Conservation (phyloP, 768 basidiomycete genomes). For the Suillus fuscotomentosus region DNA sequence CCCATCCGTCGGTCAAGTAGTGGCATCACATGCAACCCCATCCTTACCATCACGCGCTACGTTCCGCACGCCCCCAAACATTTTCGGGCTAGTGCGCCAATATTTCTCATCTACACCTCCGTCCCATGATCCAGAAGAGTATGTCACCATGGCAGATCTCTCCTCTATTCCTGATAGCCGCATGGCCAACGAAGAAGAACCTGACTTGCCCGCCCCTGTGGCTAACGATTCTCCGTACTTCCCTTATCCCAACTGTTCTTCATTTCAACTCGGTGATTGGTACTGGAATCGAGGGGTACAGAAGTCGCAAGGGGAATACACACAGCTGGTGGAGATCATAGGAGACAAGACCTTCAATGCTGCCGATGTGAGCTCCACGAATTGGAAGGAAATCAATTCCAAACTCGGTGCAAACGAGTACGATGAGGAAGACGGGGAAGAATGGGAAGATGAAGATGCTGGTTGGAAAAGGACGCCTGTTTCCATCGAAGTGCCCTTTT, state of each 20-base stretch:
- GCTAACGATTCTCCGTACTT: background rate
- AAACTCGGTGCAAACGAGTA: background rate
- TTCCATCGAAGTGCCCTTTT: conserved; percentile 13
- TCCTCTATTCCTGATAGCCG: background rate
- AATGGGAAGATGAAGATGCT: conserved; percentile 9
- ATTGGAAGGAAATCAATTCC: conserved; percentile 4
- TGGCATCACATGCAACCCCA: background rate
- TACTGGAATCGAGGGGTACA: background rate
- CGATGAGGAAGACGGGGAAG: background rate
- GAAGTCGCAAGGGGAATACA: background rate
- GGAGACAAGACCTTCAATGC: background rate
- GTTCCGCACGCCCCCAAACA: background rate
- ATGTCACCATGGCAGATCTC: background rate
- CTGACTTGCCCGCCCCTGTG: background rate
- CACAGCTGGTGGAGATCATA: background rate
- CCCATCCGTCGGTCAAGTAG: background rate
- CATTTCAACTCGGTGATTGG: background rate
- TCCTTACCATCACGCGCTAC: background rate
- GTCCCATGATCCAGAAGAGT: background rate
- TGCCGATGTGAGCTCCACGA: background rate
- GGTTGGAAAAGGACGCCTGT: conserved; percentile 13
- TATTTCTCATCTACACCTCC: background rate
- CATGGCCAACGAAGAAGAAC: too few relatives aligned
- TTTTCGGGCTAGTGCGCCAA: background rate
- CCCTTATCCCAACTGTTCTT: background rate